Conservation (phyloP, 805 yeast genomes). For the Jamesozyma gamospora region DNA sequence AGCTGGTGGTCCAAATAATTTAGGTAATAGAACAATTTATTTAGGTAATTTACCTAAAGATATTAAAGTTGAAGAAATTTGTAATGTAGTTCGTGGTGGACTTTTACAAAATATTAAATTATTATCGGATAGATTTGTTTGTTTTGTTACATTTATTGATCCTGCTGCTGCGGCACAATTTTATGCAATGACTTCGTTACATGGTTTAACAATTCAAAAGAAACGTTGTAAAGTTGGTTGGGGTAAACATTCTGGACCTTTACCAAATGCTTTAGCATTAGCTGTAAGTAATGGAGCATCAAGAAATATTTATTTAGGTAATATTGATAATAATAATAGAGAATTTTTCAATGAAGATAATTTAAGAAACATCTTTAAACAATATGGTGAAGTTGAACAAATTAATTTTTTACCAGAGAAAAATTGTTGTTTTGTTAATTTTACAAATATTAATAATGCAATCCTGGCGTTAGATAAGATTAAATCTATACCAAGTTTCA, state of each 20-base stretch:
- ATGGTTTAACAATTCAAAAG: conserved; percentile 78
- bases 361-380: conserved; percentile 61
- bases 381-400: conserved; percentile 91
- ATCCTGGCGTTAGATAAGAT: conserved; percentile 88
- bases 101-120: conserved; percentile 74
- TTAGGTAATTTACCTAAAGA: conserved; percentile 85
- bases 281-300: conserved; percentile 94
- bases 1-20: conserved; percentile 85
- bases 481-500: conserved; percentile 60
- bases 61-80: conserved; percentile 81
- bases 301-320: conserved; percentile 85
- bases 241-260: conserved; percentile 95
- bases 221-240: conserved; percentile 88
- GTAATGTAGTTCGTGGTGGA: conserved; percentile 95
- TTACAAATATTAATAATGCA: conserved; percentile 84
- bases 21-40: conserved; percentile 90
- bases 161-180: conserved; percentile 97
- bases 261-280: conserved; percentile 73
- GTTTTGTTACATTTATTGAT: conserved; percentile 91
- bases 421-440: conserved; percentile 85
- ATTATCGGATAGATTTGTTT: conserved; percentile 76
- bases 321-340: conserved; percentile 35
- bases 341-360: conserved; percentile 43
- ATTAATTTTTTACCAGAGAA: conserved; percentile 77
- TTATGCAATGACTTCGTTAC: conserved; percentile 85